Percentiles rank a stretch among this genome's conserved stretches.
Evolutionary conservation across 2,329 filamentous ascomycete genomes (phyloP).

Genomic region (Fusarium subglutinans): DNA sequence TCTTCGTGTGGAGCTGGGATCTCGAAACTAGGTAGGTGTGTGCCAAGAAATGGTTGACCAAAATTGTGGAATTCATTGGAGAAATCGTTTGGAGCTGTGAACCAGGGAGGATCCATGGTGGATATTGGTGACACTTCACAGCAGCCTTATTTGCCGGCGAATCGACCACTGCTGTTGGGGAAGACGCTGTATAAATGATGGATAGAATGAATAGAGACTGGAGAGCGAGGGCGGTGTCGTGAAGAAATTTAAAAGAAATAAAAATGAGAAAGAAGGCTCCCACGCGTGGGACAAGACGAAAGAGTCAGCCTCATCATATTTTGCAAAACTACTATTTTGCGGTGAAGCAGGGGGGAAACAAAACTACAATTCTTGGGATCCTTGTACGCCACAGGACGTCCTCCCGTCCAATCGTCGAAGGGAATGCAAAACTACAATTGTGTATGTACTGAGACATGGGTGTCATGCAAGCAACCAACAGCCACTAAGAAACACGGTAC

Average conservation of each 20-base stretch:
- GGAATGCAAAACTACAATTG: not conserved
- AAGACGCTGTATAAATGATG: not conserved
- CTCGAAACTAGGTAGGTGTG: not conserved
- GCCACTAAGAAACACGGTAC: not conserved
- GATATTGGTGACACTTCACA: not conserved
- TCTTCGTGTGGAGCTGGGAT: not conserved
- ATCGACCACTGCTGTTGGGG: not conserved
- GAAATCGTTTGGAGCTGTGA: not conserved
- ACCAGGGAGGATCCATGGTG: not conserved
- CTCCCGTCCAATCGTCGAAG: not conserved
- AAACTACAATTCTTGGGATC: not conserved
- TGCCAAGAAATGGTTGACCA: not conserved
- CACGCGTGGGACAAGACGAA: no score
- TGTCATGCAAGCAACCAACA: not conserved
- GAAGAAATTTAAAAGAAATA: not conserved
- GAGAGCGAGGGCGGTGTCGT: not conserved
- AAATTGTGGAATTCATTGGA: not conserved
- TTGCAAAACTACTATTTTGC: constrained; percentile 4
- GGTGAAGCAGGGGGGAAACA: not conserved
- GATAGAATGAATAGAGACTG: not conserved
- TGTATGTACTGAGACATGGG: not conserved
- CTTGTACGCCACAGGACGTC: not conserved
- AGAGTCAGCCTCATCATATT: not conserved
- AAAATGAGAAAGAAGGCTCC: not conserved
- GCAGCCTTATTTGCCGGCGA: not conserved